Evolutionary conservation across 2,329 filamentous ascomycete species (phyloP).

Genomic region (Botrytis cinerea): DNA sequence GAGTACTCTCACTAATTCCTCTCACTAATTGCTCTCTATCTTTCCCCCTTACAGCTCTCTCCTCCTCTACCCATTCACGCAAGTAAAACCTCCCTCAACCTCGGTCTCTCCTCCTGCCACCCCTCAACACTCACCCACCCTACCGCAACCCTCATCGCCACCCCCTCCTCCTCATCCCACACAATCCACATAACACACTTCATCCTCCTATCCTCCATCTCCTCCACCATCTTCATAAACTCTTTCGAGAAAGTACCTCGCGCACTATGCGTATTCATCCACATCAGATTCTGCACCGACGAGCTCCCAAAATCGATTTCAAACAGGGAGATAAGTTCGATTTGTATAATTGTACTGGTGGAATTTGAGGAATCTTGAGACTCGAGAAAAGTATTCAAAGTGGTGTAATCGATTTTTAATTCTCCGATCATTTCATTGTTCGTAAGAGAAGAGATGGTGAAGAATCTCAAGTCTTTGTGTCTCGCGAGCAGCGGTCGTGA

Average conservation of each 20-base stretch:
- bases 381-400: neutral
- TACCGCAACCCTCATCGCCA: neutral
- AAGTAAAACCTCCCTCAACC: neutral
- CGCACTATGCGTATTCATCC: neutral
- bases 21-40: fast-evolving
- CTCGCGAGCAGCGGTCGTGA: neutral
- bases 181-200: constrained; percentile 10
- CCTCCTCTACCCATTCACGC: neutral
- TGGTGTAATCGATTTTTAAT: neutral
- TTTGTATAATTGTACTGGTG: fast-evolving
- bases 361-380: fast-evolving
- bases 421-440: neutral
- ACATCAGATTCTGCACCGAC: neutral
- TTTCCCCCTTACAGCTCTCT: too few species aligned
- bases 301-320: neutral
- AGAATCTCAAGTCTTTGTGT: neutral
- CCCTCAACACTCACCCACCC: neutral
- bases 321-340: neutral
- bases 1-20: neutral
- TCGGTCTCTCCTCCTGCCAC: neutral
- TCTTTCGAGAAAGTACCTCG: neutral
- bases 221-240: neutral
- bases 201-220: neutral
- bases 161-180: neutral
- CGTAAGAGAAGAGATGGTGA: neutral